Percentiles rank a stretch among this genome's conserved stretches.
phyloP scores from a whole-genome alignment of 306 rosid species.

The Dalbergia cultrata region DNA sequence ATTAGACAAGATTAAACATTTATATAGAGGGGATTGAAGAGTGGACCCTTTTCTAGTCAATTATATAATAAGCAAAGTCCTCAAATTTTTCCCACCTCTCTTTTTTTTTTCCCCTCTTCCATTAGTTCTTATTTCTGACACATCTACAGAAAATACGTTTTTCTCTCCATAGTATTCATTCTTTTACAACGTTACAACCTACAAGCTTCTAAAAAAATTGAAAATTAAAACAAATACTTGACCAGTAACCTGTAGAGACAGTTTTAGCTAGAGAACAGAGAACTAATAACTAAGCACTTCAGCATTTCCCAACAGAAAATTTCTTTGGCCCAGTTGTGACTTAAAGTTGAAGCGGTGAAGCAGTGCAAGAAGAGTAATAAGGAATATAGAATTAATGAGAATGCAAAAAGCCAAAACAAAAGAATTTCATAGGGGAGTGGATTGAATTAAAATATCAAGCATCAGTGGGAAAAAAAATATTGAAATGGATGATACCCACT shows the following conservation, averaged over 20 bases:
- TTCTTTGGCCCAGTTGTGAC: neutral
- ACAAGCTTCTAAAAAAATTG: slow-evolving; percentile 6
- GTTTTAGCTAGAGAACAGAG: slow-evolving; percentile 4
- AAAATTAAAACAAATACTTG: slow-evolving; percentile 14
- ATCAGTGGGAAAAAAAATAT: neutral
- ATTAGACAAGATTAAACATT: slow-evolving; percentile 5
- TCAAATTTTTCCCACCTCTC: neutral
- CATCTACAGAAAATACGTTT: slow-evolving; percentile 22
- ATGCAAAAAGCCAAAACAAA: neutral
- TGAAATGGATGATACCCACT: slow-evolving; percentile 63
- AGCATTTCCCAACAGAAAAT: slow-evolving; percentile 19
- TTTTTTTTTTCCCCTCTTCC: neutral
- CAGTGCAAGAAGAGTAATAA: neutral
- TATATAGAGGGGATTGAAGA: neutral
- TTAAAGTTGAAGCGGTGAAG: neutral
- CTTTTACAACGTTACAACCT: neutral
- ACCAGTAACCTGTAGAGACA: neutral
- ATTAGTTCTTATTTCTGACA: neutral
- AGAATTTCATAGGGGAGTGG: neutral
- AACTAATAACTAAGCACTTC: slow-evolving; percentile 20
- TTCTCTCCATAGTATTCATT: neutral
- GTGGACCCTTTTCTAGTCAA: slow-evolving; percentile 4
- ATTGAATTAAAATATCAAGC: slow-evolving; percentile 22
- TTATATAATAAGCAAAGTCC: slow-evolving; percentile 5
- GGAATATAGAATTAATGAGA: neutral